Evolutionary conservation across 371 early-diverging fungal species (phyloP).

Genomic region (Haplosporangium sp.): DNA sequence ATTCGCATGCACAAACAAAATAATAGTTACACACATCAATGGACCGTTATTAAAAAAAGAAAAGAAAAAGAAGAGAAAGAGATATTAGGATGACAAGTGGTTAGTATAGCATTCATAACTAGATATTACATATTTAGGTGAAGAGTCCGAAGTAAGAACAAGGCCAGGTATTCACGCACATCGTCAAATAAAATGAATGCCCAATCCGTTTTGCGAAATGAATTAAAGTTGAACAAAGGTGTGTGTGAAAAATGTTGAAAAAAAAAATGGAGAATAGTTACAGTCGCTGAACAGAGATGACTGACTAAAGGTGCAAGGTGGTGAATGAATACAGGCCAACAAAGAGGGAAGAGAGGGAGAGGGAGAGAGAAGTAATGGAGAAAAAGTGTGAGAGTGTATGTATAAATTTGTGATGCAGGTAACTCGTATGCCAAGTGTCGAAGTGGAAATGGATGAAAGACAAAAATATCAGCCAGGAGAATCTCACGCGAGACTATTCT

Average conservation of each 20-base stretch:
- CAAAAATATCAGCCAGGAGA: neutral
- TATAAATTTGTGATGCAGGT: too few species aligned
- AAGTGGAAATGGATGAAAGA: conserved; percentile 5
- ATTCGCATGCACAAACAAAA: neutral
- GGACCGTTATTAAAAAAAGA: neutral
- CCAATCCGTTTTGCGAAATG: conserved; percentile 14
- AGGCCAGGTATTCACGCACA: conserved; percentile 23
- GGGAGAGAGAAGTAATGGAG: conserved; percentile 8
- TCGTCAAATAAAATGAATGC: conserved; percentile 24
- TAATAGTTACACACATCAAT: neutral
- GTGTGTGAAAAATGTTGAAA: neutral
- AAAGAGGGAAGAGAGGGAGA: neutral
- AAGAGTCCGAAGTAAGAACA: neutral
- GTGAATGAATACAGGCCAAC: neutral
- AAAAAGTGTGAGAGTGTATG: neutral
- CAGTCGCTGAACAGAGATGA: neutral
- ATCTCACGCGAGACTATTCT: conserved; percentile 10
- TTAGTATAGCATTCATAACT: conserved; percentile 9
- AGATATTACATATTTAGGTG: neutral
- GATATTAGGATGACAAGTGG: neutral
- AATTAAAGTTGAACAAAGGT: neutral
- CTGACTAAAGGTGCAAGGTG: neutral
- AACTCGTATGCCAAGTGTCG: neutral
- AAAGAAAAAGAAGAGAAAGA: neutral
- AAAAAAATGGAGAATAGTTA: conserved; percentile 1